phyloP scores from a whole-genome alignment of 805 yeast genomes.

The Ogataea polymorpha region DNA sequence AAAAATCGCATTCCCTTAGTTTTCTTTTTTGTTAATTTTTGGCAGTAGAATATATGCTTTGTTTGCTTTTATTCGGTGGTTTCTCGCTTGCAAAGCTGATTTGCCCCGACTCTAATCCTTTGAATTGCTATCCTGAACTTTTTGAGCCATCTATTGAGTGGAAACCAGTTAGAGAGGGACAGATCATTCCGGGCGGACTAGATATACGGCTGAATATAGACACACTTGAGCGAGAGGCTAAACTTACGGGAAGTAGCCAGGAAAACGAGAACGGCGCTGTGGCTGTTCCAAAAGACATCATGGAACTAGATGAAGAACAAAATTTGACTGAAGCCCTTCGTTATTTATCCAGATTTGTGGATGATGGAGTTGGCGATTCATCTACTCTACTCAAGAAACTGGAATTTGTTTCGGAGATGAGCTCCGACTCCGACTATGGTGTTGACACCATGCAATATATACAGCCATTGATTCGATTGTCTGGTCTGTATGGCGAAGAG shows the following conservation, averaged over 20 bases:
- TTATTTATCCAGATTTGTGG: conserved; percentile 11
- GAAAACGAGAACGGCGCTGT: conserved; percentile 4
- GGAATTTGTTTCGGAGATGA: conserved; percentile 50
- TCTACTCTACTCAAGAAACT: conserved; percentile 25
- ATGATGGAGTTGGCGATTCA: conserved; percentile 5
- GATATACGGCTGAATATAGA: conserved; percentile 73
- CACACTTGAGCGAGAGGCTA: conserved; percentile 71
- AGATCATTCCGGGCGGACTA: conserved; percentile 74
- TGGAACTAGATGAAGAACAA: not conserved
- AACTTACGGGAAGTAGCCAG: conserved; percentile 38
- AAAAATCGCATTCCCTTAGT: too few relatives aligned
- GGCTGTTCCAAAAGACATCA: conserved; percentile 1
- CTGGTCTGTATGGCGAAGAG: conserved; percentile 25
- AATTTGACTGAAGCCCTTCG: conserved; percentile 5
- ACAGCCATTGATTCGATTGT: conserved; percentile 29
- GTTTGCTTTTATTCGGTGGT: not conserved
- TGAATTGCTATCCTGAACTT: conserved; percentile 58
- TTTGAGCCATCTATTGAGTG: conserved; percentile 68
- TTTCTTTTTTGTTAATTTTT: too few relatives aligned
- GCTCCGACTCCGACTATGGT: conserved; percentile 68
- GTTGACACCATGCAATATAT: conserved; percentile 39
- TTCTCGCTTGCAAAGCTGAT: conserved; percentile 20
- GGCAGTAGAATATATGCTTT: not conserved
- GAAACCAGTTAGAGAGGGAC: conserved; percentile 69
- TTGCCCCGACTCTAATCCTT: conserved; percentile 41